Evolutionary conservation across 805 yeast genomes (phyloP).

Genomic region (Metahyphopichia silvanorum): DNA sequence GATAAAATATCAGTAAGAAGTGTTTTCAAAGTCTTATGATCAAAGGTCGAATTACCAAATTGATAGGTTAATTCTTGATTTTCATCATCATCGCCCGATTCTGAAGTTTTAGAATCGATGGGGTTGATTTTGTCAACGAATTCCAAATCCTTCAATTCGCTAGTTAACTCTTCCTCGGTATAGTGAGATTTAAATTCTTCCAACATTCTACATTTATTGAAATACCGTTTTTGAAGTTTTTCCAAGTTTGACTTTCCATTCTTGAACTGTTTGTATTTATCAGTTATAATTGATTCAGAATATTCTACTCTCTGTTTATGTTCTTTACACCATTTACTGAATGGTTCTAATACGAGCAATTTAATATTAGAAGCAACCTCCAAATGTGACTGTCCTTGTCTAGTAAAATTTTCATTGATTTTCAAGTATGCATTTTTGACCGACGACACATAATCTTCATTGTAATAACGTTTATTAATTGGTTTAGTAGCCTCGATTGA

Average conservation of each 20-base stretch:
- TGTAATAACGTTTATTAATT: conserved; percentile 35
- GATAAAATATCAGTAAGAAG: conserved; percentile 32
- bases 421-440: conserved; percentile 62
- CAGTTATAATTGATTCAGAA: conserved; percentile 52
- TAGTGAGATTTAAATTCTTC: conserved; percentile 59
- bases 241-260: conserved; percentile 47
- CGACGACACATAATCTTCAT: conserved; percentile 62
- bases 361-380: conserved; percentile 62
- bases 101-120: conserved; percentile 3
- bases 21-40: conserved; percentile 25
- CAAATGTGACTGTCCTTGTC: conserved; percentile 57
- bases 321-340: conserved; percentile 69
- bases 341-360: conserved; percentile 63
- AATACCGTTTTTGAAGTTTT: conserved; percentile 62
- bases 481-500: conserved; percentile 38
- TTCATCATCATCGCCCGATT: conserved; percentile 10
- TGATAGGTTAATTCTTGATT: conserved; percentile 16
- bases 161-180: conserved; percentile 40
- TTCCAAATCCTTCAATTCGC: conserved; percentile 22
- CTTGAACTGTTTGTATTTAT: conserved; percentile 52
- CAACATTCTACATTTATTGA: conserved; percentile 70
- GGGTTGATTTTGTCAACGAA: conserved; percentile 4
- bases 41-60: conserved; percentile 31
- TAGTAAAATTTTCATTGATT: conserved; percentile 49
- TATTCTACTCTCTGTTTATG: conserved; percentile 65